A percentile compares a stretch with the other conserved stretches of the same genome.
Evolutionary conservation across 257 asterid genomes (phyloP).

Genomic region (Echium plantagineum): DNA sequence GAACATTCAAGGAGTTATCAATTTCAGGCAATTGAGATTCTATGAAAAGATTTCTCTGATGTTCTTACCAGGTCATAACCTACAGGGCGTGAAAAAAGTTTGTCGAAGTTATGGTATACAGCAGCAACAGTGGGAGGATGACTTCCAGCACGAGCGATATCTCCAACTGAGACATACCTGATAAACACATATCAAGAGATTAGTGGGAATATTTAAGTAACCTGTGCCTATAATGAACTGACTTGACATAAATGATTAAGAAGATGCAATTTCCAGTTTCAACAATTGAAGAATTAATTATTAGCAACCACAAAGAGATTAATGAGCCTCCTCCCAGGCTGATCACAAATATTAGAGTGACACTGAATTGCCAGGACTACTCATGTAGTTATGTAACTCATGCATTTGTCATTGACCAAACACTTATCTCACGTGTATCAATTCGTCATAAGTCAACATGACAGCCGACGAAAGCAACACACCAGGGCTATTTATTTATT

Average conservation of each 20-base stretch:
- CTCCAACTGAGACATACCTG: slow-evolving; percentile 85
- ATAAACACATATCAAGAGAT: background rate
- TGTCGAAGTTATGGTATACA: slow-evolving; percentile 44
- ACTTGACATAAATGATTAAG: background rate
- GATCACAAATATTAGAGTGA: background rate
- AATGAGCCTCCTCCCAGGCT: no score
- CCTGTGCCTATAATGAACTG: background rate
- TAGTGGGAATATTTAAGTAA: no score
- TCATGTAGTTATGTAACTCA: no score
- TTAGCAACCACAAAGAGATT: background rate
- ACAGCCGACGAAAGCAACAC: background rate
- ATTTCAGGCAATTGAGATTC: no score
- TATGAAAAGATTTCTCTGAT: background rate
- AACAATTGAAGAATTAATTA: background rate
- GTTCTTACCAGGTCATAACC: slow-evolving; percentile 85
- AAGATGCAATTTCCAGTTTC: background rate
- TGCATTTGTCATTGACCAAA: background rate
- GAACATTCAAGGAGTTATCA: no score
- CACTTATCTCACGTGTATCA: background rate
- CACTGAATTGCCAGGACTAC: background rate
- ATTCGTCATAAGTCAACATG: background rate
- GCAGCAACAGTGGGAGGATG: slow-evolving; percentile 93
- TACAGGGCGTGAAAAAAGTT: slow-evolving; percentile 50
- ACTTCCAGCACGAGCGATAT: slow-evolving; percentile 67
- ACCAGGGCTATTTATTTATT: background rate